Percentiles rank a stretch among this genome's conserved stretches.
phyloP scores from a whole-genome alignment of 2,329 filamentous ascomycete species.

The Clathrospora elynae region DNA sequence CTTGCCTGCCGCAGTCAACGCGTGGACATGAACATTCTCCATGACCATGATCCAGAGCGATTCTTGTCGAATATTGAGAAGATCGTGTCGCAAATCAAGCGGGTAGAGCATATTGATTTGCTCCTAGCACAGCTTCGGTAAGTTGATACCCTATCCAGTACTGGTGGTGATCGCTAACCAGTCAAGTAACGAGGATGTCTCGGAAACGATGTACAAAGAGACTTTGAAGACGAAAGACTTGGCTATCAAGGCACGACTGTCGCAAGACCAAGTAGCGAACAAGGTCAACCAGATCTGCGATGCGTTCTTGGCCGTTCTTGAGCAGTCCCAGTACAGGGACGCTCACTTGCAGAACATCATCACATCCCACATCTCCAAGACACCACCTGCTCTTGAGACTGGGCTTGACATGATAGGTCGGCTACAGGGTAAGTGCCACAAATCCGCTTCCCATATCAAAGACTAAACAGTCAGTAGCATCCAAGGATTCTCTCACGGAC shows the following conservation, averaged over 20 bases:
- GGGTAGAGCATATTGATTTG: slow-evolving; percentile 81
- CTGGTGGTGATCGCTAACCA: slow-evolving; percentile 13
- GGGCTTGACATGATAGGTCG: slow-evolving; percentile 79
- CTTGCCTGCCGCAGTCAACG: slow-evolving; percentile 86
- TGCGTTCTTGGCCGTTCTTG: slow-evolving; percentile 73
- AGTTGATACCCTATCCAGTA: slow-evolving; percentile 24
- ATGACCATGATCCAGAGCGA: slow-evolving; percentile 86
- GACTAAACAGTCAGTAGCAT: slow-evolving; percentile 21
- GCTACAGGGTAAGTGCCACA: slow-evolving; percentile 56
- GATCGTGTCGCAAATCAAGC: slow-evolving; percentile 84
- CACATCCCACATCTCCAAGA: slow-evolving; percentile 93
- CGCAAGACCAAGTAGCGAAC: slow-evolving; percentile 35
- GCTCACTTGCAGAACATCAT: slow-evolving; percentile 86
- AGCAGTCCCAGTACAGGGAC: slow-evolving; percentile 56
- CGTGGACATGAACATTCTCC: slow-evolving; percentile 97
- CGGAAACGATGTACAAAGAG: slow-evolving; percentile 90
- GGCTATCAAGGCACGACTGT: slow-evolving; percentile 22
- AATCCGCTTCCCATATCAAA: not conserved
- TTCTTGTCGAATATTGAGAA: slow-evolving; percentile 76
- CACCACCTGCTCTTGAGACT: slow-evolving; percentile 84
- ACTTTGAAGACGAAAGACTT: slow-evolving; percentile 62
- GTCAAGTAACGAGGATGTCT: slow-evolving; percentile 81
- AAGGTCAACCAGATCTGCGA: slow-evolving; percentile 93
- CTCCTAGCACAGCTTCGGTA: slow-evolving; percentile 86
- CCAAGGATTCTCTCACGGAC: slow-evolving; percentile 68